Evolutionary conservation across 1,284 basidiomycete species (phyloP).

Genomic region (Pyrrhoderma noxium): DNA sequence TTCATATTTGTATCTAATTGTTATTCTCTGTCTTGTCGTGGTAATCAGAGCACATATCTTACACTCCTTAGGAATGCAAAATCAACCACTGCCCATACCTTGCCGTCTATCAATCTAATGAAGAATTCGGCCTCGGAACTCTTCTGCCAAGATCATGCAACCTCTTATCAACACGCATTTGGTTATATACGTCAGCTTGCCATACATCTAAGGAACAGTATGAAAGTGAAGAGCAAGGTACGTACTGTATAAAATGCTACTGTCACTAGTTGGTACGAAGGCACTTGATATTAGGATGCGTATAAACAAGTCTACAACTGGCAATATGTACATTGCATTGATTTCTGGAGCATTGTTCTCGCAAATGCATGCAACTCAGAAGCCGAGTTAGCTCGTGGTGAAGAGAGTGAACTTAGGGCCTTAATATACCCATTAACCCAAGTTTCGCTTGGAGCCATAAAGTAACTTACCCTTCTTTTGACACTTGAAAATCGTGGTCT

Average conservation of each 20-base stretch:
- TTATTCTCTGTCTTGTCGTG: conserved; percentile 3
- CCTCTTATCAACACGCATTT: conserved; percentile 92
- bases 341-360: conserved; percentile 95
- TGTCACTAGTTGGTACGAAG: conserved; percentile 16
- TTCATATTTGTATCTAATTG: conserved; percentile 6
- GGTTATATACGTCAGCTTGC: conserved; percentile 95
- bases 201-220: conserved; percentile 85
- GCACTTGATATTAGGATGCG: conserved; percentile 61
- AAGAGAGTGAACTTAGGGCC: conserved; percentile 76
- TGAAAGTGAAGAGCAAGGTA: conserved; percentile 83
- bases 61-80: conserved; percentile 78
- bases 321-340: conserved; percentile 94
- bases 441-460: conserved; percentile 86
- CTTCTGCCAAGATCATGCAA: conserved; percentile 70
- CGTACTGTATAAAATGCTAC: conserved; percentile 25
- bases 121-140: conserved; percentile 96
- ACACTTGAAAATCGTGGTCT: conserved; percentile 7
- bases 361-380: conserved; percentile 68
- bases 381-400: conserved; percentile 41
- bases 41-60: conserved; percentile 73
- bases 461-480: conserved; percentile 41
- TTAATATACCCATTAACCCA: conserved; percentile 96
- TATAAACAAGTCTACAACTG: conserved; percentile 96
- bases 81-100: conserved; percentile 77
- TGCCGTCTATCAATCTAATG: conserved; percentile 95